Percentiles rank a stretch among this genome's conserved stretches.
These are phyloP conservation scores for Saccharomycopsis microspora DNA, from an alignment of 805 yeast species.

Conservation along the genomic window DNA sequence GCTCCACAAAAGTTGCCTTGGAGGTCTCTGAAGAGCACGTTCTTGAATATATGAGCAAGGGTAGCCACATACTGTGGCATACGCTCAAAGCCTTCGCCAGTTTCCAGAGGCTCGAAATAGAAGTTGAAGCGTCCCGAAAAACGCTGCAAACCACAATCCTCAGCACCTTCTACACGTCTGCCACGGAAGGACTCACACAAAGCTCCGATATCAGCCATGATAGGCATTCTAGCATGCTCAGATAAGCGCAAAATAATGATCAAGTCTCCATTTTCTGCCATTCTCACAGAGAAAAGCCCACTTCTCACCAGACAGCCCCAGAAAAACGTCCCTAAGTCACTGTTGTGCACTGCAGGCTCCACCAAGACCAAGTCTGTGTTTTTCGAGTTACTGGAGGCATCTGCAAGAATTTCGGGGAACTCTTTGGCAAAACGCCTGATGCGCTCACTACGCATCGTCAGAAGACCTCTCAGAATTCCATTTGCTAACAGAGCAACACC, in stretches of 20 bases:
- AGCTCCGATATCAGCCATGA: neutral
- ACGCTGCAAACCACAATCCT: constrained; percentile 1
- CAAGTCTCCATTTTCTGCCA: constrained; percentile 3
- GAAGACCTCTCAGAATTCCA: too few relatives aligned
- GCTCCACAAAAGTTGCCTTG: constrained; percentile 2
- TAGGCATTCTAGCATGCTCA: neutral
- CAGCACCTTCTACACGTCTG: neutral
- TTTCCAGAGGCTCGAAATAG: neutral
- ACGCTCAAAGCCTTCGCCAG: neutral
- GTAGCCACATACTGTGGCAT: constrained; percentile 4
- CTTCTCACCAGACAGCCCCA: neutral
- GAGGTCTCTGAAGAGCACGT: constrained; percentile 10
- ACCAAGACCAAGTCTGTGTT: neutral
- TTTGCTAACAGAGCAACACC: too few relatives aligned
- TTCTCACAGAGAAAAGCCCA: neutral
- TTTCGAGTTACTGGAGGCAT: constrained; percentile 1
- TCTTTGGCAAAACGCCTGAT: constrained; percentile 1
- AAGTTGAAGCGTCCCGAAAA: constrained; percentile 4
- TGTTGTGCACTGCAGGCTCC: too few relatives aligned
- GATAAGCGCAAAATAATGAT: neutral
- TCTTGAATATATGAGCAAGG: constrained; percentile 11
- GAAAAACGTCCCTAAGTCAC: neutral
- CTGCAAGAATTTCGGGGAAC: constrained; percentile 4
- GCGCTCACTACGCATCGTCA: too few relatives aligned
- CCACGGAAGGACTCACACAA: constrained; percentile 1